phyloP scores from a whole-genome alignment of 805 yeast species.

The Ogataea sp. region DNA sequence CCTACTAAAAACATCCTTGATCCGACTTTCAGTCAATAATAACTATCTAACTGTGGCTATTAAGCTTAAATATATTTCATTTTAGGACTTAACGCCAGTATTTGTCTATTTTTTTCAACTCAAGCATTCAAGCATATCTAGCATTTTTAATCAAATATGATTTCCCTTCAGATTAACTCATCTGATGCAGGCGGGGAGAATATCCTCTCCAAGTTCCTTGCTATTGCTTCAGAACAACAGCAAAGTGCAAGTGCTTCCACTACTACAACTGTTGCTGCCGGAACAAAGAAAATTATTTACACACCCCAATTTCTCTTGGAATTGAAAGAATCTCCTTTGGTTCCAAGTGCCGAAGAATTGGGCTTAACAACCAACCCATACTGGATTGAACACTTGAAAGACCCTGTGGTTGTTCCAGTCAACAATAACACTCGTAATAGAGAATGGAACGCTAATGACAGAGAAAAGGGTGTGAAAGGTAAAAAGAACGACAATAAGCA shows the following conservation, averaged over 20 bases:
- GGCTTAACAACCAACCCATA: conserved; percentile 39
- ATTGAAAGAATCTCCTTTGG: conserved; percentile 29
- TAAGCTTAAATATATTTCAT: too few relatives aligned
- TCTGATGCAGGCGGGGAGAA: not conserved
- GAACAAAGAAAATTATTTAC: conserved; percentile 12
- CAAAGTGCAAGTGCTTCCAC: not conserved
- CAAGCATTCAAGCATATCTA: not conserved
- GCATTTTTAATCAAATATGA: not conserved
- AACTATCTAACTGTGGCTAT: too few relatives aligned
- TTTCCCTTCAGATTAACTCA: not conserved
- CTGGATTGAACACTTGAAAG: conserved; percentile 28
- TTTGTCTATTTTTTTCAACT: not conserved
- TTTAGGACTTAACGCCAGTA: too few relatives aligned
- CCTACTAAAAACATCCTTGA: too few relatives aligned
- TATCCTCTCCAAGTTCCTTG: not conserved
- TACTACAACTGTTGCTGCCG: not conserved
- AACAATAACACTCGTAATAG: too few relatives aligned
- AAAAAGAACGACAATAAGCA: not conserved
- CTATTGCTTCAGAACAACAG: not conserved
- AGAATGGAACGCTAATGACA: conserved; percentile 3
- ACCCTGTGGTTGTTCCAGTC: conserved; percentile 1
- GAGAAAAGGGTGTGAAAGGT: not conserved
- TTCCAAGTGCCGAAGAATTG: conserved; percentile 18
- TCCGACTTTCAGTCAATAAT: too few relatives aligned
- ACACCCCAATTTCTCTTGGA: conserved; percentile 22